phyloP scores from a whole-genome alignment of 495 filamentous ascomycete genomes.

The Penicillium roqueforti region DNA sequence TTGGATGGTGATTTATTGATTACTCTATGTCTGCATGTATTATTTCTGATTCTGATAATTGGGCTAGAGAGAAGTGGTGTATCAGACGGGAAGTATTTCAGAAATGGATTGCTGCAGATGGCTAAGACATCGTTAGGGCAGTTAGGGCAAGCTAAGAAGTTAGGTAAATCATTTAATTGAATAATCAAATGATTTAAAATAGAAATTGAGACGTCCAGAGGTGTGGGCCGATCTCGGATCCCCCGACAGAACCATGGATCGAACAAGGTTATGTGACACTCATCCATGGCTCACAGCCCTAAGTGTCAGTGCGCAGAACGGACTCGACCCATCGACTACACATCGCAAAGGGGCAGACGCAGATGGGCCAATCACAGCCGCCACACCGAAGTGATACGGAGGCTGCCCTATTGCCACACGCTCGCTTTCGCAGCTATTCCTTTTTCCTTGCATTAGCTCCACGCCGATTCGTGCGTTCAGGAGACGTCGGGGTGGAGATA shows the following conservation, averaged over 20 bases:
- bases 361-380: slow-evolving; percentile 18
- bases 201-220: slow-evolving; percentile 8
- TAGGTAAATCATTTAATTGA: too few relatives aligned
- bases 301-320: slow-evolving; percentile 17
- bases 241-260: slow-evolving; percentile 8
- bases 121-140: too few relatives aligned
- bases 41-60: too few relatives aligned
- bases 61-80: too few relatives aligned
- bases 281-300: slow-evolving; percentile 14
- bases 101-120: too few relatives aligned
- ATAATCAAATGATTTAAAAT: too few relatives aligned
- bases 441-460: slow-evolving; percentile 27
- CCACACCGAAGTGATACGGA: slow-evolving; percentile 11
- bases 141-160: too few relatives aligned
- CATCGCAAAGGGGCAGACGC: not conserved
- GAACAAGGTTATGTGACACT: slow-evolving; percentile 2
- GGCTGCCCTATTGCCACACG: slow-evolving; percentile 25
- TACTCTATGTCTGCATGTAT: too few relatives aligned
- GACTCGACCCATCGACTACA: slow-evolving; percentile 5
- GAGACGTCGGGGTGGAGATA: slow-evolving; percentile 12
- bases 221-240: slow-evolving; percentile 14
- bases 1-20: too few relatives aligned
- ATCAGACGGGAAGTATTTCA: too few relatives aligned
- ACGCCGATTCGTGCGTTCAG: slow-evolving; percentile 5
- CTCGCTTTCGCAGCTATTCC: slow-evolving; percentile 15